These are phyloP conservation scores for Penicillium verrucosum DNA, from an alignment of 2,329 filamentous ascomycete genomes.

Conservation along the genomic window DNA sequence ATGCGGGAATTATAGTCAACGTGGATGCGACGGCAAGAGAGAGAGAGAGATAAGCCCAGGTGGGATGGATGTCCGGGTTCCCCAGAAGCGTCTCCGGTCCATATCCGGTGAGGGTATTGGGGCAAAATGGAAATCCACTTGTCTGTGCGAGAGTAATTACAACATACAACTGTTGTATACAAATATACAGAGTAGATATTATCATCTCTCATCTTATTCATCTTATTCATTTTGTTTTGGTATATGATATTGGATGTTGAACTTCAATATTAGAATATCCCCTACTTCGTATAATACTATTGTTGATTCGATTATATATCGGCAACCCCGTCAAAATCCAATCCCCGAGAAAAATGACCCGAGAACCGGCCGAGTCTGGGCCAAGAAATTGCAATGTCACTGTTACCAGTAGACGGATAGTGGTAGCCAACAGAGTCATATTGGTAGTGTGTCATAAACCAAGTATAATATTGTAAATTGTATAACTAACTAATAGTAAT, in stretches of 20 bases:
- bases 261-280: no score
- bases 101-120: conserved; percentile 18
- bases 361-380: not conserved
- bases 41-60: conserved; percentile 6
- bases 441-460: not conserved
- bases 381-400: not conserved
- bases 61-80: not conserved
- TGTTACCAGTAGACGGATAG: not conserved
- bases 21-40: conserved; percentile 13
- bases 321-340: not conserved
- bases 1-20: not conserved
- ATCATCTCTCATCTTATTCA: no score
- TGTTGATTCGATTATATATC: not conserved
- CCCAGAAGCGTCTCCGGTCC: conserved; percentile 15
- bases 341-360: not conserved
- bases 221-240: no score
- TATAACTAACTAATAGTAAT: no score
- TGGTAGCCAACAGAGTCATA: not conserved
- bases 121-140: not conserved
- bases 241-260: no score
- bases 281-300: no score
- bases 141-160: conserved; percentile 1
- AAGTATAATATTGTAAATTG: not conserved
- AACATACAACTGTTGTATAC: not conserved
- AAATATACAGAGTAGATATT: not conserved